Conservation (phyloP, 192 early-diverging fungal genomes). For the Mortierella antarctica region DNA sequence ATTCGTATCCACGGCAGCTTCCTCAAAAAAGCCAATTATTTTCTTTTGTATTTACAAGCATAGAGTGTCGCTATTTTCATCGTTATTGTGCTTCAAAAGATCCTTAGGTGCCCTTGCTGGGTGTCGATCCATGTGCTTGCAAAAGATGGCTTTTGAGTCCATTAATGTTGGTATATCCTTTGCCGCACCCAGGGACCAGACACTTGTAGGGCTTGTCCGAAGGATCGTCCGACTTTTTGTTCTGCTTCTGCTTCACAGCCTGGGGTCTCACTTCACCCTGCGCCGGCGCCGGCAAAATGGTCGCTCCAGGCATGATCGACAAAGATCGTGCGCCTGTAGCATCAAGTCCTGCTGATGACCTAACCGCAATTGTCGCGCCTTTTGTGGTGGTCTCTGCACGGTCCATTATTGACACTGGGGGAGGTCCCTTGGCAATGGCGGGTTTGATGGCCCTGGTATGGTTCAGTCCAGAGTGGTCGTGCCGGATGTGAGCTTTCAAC, state of each 20-base stretch:
- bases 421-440: no score
- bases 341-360: no score
- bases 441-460: background rate
- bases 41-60: no score
- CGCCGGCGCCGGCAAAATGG: no score
- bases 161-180: conserved; percentile 83
- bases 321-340: no score
- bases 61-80: no score
- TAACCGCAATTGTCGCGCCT: no score
- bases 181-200: conserved; percentile 70
- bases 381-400: no score
- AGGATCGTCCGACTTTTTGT: conserved; percentile 4
- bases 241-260: background rate
- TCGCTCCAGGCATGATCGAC: no score
- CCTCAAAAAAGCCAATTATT: no score
- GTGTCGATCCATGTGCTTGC: conserved; percentile 71
- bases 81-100: background rate
- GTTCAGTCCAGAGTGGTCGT: conserved; percentile 24
- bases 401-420: no score
- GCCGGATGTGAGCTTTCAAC: conserved; percentile 19
- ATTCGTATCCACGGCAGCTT: no score
- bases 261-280: background rate
- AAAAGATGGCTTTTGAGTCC: conserved; percentile 82
- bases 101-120: conserved; percentile 3
- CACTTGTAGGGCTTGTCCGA: conserved; percentile 76